phyloP scores from a whole-genome alignment of 257 asterid species.

The Solanum medicagineum region DNA sequence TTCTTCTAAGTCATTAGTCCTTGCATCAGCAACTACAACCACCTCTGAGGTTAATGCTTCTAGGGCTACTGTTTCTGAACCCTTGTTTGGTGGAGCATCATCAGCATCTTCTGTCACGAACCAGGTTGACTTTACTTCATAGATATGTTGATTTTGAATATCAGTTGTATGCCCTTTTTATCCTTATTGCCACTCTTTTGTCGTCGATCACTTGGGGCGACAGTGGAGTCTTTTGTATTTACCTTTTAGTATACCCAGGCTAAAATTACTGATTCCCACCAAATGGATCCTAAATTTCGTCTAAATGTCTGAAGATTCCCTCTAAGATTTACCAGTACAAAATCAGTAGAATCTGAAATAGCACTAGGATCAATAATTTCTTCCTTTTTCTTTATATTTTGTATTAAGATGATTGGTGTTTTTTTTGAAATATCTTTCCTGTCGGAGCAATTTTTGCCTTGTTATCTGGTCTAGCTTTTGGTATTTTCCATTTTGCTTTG shows the following conservation, averaged over 20 bases:
- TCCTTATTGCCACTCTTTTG: no score
- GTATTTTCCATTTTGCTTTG: not conserved
- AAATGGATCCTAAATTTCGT: no score
- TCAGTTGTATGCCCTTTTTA: not conserved
- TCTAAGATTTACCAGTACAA: no score
- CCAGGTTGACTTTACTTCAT: slow-evolving; percentile 35
- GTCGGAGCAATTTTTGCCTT: not conserved
- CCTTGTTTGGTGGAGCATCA: slow-evolving; percentile 26
- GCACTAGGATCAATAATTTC: not conserved
- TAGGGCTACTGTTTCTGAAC: slow-evolving; percentile 26
- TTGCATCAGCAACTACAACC: slow-evolving; percentile 36
- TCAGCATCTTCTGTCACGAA: slow-evolving; percentile 26
- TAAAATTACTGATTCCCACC: no score
- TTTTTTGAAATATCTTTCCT: not conserved
- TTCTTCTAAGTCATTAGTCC: slow-evolving; percentile 57
- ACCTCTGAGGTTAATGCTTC: slow-evolving; percentile 37
- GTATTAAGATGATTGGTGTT: not conserved
- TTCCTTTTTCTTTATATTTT: not conserved
- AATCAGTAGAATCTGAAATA: not conserved
- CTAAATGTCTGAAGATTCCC: no score
- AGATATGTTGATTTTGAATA: not conserved
- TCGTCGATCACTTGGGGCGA: no score
- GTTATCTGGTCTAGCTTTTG: not conserved
- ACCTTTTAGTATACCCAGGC: no score
- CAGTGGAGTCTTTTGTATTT: no score